Percentiles rank a stretch among this genome's conserved stretches.
These are phyloP conservation scores for Phytopythium mirpurense DNA, from an alignment of 352 stramenopile species.

Conservation along the genomic window DNA sequence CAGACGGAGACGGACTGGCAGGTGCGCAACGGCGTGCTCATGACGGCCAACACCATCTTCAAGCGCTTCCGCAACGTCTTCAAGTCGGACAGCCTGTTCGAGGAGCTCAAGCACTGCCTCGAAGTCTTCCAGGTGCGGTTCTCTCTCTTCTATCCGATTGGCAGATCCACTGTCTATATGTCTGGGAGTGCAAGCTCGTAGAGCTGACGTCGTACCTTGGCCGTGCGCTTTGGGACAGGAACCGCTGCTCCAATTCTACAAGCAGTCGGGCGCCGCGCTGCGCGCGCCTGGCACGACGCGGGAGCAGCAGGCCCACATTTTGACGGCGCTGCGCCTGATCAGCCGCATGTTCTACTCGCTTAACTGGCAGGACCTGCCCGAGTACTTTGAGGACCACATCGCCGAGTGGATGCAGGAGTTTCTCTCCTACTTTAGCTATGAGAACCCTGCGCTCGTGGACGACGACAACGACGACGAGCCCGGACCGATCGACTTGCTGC, in stretches of 20 bases:
- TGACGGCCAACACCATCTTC: conserved; percentile 98
- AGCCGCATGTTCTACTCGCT: conserved; percentile 98
- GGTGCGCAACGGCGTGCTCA: conserved; percentile 94
- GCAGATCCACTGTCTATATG: no score
- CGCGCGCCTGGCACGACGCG: conserved; percentile 27
- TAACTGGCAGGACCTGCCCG: conserved; percentile 98
- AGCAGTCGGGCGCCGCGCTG: conserved; percentile 55
- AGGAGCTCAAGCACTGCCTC: conserved; percentile 95
- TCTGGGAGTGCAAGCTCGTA: no score
- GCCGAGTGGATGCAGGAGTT: conserved; percentile 96
- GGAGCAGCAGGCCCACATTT: conserved; percentile 62
- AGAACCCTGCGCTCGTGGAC: conserved; percentile 90
- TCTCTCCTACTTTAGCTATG: conserved; percentile 92
- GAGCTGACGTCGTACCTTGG: no score
- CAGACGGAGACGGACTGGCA: conserved; percentile 82
- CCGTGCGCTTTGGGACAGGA: no score
- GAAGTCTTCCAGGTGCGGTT: conserved; percentile 80
- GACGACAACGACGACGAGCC: conserved; percentile 90
- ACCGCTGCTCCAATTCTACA: conserved; percentile 72
- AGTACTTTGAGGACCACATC: conserved; percentile 99
- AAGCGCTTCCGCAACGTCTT: conserved; percentile 96
- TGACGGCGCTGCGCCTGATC: conserved; percentile 88
- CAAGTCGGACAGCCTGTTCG: conserved; percentile 94
- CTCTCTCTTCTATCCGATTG: conserved; percentile 3
- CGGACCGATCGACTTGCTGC: conserved; percentile 90